Evolutionary conservation across 176 grass and related monocot genomes (phyloP).

Genomic region (Metroxylon sagu): DNA sequence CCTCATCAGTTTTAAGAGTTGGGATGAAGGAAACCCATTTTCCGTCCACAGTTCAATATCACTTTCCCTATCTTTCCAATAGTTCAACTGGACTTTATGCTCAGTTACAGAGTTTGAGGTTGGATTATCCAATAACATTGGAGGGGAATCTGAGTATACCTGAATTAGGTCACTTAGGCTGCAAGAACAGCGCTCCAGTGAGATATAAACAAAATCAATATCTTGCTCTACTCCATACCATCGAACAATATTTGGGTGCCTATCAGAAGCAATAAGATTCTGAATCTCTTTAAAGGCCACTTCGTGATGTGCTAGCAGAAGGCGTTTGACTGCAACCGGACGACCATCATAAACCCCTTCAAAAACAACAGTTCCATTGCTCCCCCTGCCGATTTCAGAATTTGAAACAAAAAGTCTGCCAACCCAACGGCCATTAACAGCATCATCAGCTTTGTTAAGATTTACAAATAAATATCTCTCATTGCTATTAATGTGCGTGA

Average conservation of each 20-base stretch:
- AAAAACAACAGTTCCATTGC: conserved; percentile 96
- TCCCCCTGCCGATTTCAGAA: conserved; percentile 89
- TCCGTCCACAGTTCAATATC: conserved; percentile 59
- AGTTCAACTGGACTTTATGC: conserved; percentile 11
- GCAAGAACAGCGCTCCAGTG: conserved; percentile 77
- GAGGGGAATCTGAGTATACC: conserved; percentile 19
- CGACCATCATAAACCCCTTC: conserved; percentile 74
- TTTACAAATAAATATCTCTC: conserved; percentile 19
- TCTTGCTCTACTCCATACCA: conserved; percentile 77
- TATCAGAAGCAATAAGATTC: conserved; percentile 94
- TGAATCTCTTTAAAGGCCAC: conserved; percentile 79
- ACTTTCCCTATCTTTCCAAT: conserved; percentile 33
- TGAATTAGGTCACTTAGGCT: conserved; percentile 82
- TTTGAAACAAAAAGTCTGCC: conserved; percentile 69
- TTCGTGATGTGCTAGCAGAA: conserved; percentile 82
- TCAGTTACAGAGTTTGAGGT: conserved; percentile 6
- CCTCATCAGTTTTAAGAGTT: conserved; percentile 92
- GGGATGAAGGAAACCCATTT: conserved; percentile 68
- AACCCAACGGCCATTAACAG: conserved; percentile 49
- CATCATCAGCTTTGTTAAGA: conserved; percentile 18
- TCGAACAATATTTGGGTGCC: conserved; percentile 87
- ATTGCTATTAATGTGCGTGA: conserved; percentile 14
- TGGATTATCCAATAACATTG: background rate
- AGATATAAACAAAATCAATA: conserved; percentile 86
- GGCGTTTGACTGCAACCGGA: conserved; percentile 77